Percentiles rank a stretch among this genome's conserved stretches.
phyloP scores from a whole-genome alignment of 139 green algal species.

The Tetraselmis striata region DNA sequence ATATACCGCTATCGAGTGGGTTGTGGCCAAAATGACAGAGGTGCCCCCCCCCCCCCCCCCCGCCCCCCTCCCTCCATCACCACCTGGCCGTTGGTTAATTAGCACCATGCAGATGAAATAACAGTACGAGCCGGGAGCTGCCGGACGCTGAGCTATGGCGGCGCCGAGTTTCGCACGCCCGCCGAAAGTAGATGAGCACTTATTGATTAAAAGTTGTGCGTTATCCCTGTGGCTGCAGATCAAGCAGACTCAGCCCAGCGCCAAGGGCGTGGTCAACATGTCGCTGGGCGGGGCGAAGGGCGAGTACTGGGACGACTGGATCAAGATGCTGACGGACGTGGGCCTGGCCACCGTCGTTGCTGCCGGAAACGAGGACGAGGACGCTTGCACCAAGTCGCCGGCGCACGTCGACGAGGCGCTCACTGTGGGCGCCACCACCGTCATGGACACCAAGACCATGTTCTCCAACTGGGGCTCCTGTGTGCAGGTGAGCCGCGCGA shows the following conservation, averaged over 20 bases:
- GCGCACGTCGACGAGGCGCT: background rate
- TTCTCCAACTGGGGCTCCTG: slow-evolving; percentile 13
- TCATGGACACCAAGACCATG: slow-evolving; percentile 3
- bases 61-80: too few relatives aligned
- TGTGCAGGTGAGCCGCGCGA: too few relatives aligned
- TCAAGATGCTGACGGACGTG: background rate
- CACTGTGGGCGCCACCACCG: background rate
- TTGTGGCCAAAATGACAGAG: background rate
- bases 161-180: too few relatives aligned
- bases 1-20: background rate
- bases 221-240: background rate
- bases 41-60: too few relatives aligned
- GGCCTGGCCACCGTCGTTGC: slow-evolving; percentile 1
- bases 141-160: too few relatives aligned
- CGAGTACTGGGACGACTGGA: background rate
- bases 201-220: too few relatives aligned
- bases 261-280: slow-evolving; percentile 7
- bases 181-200: too few relatives aligned
- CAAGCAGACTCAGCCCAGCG: background rate
- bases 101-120: too few relatives aligned
- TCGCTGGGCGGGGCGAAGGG: background rate
- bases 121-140: too few relatives aligned
- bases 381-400: slow-evolving; percentile 1
- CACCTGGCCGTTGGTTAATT: too few relatives aligned
- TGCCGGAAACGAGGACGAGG: slow-evolving; percentile 3